A percentile compares a stretch with the other conserved stretches of the same genome.
Evolutionary conservation across 2,329 filamentous ascomycete genomes (phyloP).

Genomic region (Aspergillus udagawae): DNA sequence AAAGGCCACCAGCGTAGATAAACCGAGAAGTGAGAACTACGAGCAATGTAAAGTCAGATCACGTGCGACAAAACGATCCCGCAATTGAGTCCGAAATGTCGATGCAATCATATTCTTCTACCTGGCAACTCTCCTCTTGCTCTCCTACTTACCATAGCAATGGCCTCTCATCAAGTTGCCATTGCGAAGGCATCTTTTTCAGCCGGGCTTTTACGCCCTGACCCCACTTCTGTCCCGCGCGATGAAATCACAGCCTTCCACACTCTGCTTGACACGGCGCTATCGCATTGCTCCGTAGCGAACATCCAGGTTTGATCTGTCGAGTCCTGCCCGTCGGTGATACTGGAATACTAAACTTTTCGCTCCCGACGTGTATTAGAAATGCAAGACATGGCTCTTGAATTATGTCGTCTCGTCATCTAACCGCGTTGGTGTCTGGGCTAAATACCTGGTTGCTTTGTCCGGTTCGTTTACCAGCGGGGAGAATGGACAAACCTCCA

Average conservation of each 20-base stretch:
- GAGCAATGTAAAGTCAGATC: neutral
- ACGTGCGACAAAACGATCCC: neutral
- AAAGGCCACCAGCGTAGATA: neutral
- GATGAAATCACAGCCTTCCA: conserved; percentile 69
- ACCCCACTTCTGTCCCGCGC: conserved; percentile 65
- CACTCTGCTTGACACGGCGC: conserved; percentile 58
- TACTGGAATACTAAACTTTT: conserved; percentile 34
- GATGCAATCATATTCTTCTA: neutral
- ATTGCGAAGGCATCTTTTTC: conserved; percentile 77
- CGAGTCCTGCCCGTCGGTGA: conserved; percentile 24
- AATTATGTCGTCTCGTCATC: conserved; percentile 66
- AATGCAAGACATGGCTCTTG: conserved; percentile 82
- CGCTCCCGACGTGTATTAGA: conserved; percentile 50
- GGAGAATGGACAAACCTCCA: conserved; percentile 23
- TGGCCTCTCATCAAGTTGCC: conserved; percentile 67
- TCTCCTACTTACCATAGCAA: conserved; percentile 25
- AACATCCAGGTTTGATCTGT: conserved; percentile 81
- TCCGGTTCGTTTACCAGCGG: conserved; percentile 53
- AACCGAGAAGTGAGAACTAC: neutral
- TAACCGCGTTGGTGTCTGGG: conserved; percentile 62
- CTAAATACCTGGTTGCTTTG: conserved; percentile 70
- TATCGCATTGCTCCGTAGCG: conserved; percentile 68
- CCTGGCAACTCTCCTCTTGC: neutral
- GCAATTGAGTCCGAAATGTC: neutral
- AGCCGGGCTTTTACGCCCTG: conserved; percentile 67